Evolutionary conservation across 768 basidiomycete genomes (phyloP).

Genomic region (Tephrocybe sp.): DNA sequence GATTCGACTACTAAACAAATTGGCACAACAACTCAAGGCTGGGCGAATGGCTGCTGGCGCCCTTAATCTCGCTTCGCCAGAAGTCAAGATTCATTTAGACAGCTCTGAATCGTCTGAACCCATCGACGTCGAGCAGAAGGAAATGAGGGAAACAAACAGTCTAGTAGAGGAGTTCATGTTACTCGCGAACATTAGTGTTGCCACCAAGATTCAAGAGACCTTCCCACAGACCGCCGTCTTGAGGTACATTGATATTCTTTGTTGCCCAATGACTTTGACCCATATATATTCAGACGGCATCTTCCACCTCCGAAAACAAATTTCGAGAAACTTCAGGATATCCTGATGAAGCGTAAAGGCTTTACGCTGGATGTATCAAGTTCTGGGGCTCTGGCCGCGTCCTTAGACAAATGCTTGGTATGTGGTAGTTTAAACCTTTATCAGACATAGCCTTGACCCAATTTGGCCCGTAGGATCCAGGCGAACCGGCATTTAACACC

Average conservation of each 20-base stretch:
- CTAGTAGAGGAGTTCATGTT: conserved; percentile 99
- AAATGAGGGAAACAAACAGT: conserved; percentile 89
- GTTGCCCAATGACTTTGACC: too few species aligned
- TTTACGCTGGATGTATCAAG: conserved; percentile 86
- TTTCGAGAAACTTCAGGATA: conserved; percentile 94
- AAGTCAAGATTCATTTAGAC: conserved; percentile 96
- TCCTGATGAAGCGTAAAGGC: conserved; percentile 82
- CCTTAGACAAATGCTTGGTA: conserved; percentile 86
- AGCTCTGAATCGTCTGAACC: conserved; percentile 93
- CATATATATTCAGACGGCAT: conserved; percentile 68
- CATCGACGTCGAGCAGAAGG: conserved; percentile 96
- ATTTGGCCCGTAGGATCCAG: conserved; percentile 60
- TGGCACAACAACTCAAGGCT: conserved; percentile 84
- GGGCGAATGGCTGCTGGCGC: conserved; percentile 95
- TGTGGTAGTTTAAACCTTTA: not conserved
- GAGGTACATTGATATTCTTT: conserved; percentile 43
- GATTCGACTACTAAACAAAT: conserved; percentile 84
- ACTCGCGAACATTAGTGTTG: conserved; percentile 94
- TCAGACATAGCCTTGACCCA: not conserved
- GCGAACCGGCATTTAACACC: conserved; percentile 91
- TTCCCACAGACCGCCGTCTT: conserved; percentile 97
- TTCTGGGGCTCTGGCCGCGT: conserved; percentile 86
- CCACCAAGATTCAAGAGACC: conserved; percentile 85
- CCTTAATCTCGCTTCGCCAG: conserved; percentile 95
- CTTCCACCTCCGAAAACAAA: conserved; percentile 89